Evolutionary conservation across 2,329 filamentous ascomycete genomes (phyloP), one percentile per base, ranked within the genome.

Genomic region (Pseudogymnoascus sp.): DNA sequence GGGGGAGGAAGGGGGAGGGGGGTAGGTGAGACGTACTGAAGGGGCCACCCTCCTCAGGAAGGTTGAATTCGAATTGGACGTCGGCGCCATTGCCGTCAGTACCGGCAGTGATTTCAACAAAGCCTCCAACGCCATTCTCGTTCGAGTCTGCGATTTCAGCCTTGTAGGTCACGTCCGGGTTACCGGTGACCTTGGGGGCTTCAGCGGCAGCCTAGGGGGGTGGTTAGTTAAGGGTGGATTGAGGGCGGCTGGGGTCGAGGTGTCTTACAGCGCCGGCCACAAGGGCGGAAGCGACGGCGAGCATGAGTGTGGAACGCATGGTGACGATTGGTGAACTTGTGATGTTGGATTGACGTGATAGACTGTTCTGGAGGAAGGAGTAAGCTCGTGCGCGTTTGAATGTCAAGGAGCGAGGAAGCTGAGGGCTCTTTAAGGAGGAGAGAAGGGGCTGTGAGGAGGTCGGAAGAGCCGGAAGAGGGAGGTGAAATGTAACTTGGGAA

Each of bases 11-110:
- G 1, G 5, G 19, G 19, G 4, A n/a, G 8, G 14, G n/a, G 47
- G n/a, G n/a, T 19, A 19, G 26, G 26, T 33, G 26, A 33, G 26
- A 56, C 47, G 8, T 56, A 56, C 47, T 16, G 47, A 87, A 87
- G 11, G 85, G 83, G 1, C 84, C 83, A 47, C 80, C 79, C 64
- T 77, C 75, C 10, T 78, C 76, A 62, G 86, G 85, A 7, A 89
- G 76, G 69, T 86, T 85, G 26, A 56, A 56, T 33, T 77, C 74
- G 67, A 86, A 79, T 62, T 77, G 74, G 72, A 85, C 83, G 62
- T 77, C 73, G 61, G 87, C 80, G 47, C 86, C 86, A 24, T 78
- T 75, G 61, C 82, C 83, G 62, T 80, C 76, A 8, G 26, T 6
- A 0, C 77, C 72, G 42, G 75, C 75, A 42, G 80, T 75, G 38